phyloP scores from a whole-genome alignment of 2,329 filamentous ascomycete genomes.

The Pseudocercospora cruenta region DNA sequence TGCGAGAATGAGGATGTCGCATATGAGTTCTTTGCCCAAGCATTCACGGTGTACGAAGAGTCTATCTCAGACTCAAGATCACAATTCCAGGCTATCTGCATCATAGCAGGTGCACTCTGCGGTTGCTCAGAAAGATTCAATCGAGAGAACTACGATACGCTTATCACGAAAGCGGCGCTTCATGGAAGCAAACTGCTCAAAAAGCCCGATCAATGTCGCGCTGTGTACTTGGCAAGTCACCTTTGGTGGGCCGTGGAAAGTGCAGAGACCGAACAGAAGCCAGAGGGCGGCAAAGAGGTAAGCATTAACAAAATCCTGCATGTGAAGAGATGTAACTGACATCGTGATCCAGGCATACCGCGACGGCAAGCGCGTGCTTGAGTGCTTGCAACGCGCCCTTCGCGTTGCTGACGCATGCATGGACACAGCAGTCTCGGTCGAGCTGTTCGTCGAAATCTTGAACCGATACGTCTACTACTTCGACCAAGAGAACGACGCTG shows the following conservation, averaged over 20 bases:
- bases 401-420: slow-evolving; percentile 98
- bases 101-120: slow-evolving; percentile 87
- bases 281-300: slow-evolving; percentile 37
- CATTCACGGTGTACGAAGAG: slow-evolving; percentile 97
- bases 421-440: slow-evolving; percentile 95
- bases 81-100: slow-evolving; percentile 96
- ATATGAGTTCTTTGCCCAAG: slow-evolving; percentile 98
- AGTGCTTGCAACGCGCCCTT: slow-evolving; percentile 92
- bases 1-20: slow-evolving; percentile 92
- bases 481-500: slow-evolving; percentile 97
- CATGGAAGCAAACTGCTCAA: slow-evolving; percentile 96
- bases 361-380: slow-evolving; percentile 93
- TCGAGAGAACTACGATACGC: slow-evolving; percentile 96
- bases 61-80: slow-evolving; percentile 92
- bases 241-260: slow-evolving; percentile 96
- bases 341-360: slow-evolving; percentile 73
- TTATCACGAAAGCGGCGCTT: slow-evolving; percentile 96
- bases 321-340: slow-evolving; percentile 12
- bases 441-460: slow-evolving; percentile 96
- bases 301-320: slow-evolving; percentile 4
- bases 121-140: slow-evolving; percentile 81
- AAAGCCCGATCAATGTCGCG: slow-evolving; percentile 96
- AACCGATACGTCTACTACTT: slow-evolving; percentile 99
- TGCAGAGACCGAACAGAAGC: slow-evolving; percentile 69
- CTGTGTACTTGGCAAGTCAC: slow-evolving; percentile 94